phyloP scores from a whole-genome alignment of 2,329 filamentous ascomycete species.

The Thielaviopsis euricoi region DNA sequence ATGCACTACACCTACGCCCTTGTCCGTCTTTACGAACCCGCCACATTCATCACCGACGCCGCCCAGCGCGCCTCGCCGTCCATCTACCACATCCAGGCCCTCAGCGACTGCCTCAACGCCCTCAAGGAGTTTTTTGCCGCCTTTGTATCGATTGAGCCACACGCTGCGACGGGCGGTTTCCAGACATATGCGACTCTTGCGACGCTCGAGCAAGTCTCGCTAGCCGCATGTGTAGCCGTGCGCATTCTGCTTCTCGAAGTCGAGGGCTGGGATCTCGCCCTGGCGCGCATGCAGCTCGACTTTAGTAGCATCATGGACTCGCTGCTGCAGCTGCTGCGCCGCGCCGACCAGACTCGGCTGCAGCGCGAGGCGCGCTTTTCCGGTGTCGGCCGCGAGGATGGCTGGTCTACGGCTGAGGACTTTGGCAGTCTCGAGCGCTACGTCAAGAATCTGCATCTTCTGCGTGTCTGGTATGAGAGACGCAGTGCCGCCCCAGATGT shows the following conservation, averaged over 20 bases:
- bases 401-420: slow-evolving; percentile 6
- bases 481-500: slow-evolving; percentile 9
- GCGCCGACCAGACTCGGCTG: slow-evolving; percentile 8
- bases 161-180: slow-evolving; percentile 10
- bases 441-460: slow-evolving; percentile 10
- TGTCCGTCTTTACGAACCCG: slow-evolving; percentile 24
- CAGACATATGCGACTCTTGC: slow-evolving; percentile 11
- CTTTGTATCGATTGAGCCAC: slow-evolving; percentile 17
- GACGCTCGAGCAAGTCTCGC: slow-evolving; percentile 9
- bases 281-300: slow-evolving; percentile 11
- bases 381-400: slow-evolving; percentile 6
- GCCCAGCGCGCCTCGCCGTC: slow-evolving; percentile 16
- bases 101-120: slow-evolving; percentile 22
- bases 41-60: slow-evolving; percentile 18
- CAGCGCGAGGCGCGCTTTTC: slow-evolving; percentile 10
- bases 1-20: slow-evolving; percentile 22
- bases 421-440: slow-evolving; percentile 11
- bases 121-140: slow-evolving; percentile 20
- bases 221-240: slow-evolving; percentile 10
- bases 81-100: slow-evolving; percentile 18
- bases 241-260: slow-evolving; percentile 12
- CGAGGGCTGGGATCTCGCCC: slow-evolving; percentile 12
- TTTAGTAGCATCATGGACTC: slow-evolving; percentile 11
- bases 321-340: slow-evolving; percentile 8
- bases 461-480: slow-evolving; percentile 10